Base-by-base conservation (phyloP, 176 grass and related monocot genomes). In the Guadua angustifolia region DNA sequence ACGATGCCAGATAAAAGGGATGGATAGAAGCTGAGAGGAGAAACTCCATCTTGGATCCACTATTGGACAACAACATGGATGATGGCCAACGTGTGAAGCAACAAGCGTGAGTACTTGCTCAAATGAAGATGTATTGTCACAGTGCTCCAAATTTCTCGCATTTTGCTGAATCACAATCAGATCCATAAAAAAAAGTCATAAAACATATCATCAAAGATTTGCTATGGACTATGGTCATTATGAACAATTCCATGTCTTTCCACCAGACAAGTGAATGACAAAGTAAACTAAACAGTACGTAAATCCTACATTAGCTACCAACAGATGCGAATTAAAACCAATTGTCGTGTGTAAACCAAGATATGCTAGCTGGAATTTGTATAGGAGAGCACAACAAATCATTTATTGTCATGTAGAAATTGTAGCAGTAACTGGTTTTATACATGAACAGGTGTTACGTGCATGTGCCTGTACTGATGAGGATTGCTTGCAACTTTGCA, bases 1-100 rank as follows among this genome's bases (percentile, higher is more conserved):
- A 75, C 88, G 93, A 87, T 89, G 91, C 96, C 96, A 99, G 42
- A 99, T 77, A 80, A 95, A 99, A 77, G 93, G 93, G 82, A 92
- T 92, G 24, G 96, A 95, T 77, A 99, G 79, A 83, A 99, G 82
- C 78, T 99, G 96, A 18, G 81, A 92, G 33, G 86, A 94, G 82
- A 99, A 99, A 86, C 88, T 92, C 92, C 93, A 92, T 87, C 80
- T 93, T 74, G 83, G 80, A 87, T 99, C 89, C 36, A 85, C 77
- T 63, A 49, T 68, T 43, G 69, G 85, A 86, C 91, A 94, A 72
- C 75, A 84, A 49, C 89, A 90, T 29, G 68, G 85, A 79, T 90
- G 70, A 73, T 90, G 64, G 9, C 85, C 88, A 89, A 95, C 79
- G 86, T 99, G 96, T 57, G 93, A 92, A 90, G 93, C 86, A 92